phyloP scores from a whole-genome alignment of 176 grass and related monocot genomes.

The Avena eriantha region DNA sequence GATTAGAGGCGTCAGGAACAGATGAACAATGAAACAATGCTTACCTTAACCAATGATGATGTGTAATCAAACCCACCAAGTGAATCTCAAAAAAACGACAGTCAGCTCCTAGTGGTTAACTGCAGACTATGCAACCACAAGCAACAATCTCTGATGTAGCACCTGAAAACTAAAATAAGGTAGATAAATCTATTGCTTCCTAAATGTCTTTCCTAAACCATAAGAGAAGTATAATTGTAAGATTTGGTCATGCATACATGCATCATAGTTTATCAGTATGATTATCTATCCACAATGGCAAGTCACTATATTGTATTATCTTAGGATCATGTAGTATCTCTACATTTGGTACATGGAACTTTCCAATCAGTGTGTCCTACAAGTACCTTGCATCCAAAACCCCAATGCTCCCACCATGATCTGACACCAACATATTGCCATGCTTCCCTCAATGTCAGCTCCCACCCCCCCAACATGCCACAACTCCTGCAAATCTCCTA shows the following conservation, averaged over 20 bases:
- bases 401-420: no score
- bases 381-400: slow-evolving; percentile 85
- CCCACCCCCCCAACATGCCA: no score
- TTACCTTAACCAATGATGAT: no score
- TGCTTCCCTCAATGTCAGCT: no score
- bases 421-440: no score
- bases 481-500: no score
- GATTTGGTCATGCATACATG: slow-evolving; percentile 53
- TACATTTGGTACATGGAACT: slow-evolving; percentile 75
- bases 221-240: neutral
- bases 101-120: no score
- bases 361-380: slow-evolving; percentile 92
- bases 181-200: neutral
- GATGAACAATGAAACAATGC: no score
- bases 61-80: no score
- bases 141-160: slow-evolving; percentile 44
- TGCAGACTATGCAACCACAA: no score
- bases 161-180: slow-evolving; percentile 54
- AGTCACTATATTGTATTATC: slow-evolving; percentile 87
- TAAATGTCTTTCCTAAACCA: neutral
- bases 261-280: slow-evolving; percentile 69
- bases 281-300: slow-evolving; percentile 79
- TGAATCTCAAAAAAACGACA: no score
- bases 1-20: no score
- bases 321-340: slow-evolving; percentile 69